Evolutionary conservation across 306 rosid genomes (phyloP).

Genomic region (Casuarina glauca): DNA sequence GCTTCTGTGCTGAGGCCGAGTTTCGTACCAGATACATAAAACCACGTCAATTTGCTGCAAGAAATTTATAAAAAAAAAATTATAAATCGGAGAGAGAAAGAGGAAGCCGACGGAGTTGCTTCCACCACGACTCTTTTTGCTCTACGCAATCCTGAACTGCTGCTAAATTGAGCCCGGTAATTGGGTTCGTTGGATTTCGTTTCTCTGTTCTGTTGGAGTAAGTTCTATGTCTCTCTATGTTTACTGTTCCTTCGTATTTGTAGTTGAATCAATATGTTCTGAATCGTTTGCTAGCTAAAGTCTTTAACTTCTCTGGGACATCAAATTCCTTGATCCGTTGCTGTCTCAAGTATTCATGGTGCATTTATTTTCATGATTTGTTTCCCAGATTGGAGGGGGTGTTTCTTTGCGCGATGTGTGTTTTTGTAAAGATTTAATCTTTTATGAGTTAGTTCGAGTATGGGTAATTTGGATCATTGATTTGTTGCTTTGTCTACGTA

Average conservation of each 20-base stretch:
- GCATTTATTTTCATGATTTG: constrained; percentile 31
- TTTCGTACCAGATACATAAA: not conserved
- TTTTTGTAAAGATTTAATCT: not conserved
- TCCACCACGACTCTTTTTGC: constrained; percentile 40
- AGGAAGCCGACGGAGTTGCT: not conserved
- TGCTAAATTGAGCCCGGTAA: not conserved
- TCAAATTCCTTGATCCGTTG: constrained; percentile 1
- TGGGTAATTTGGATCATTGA: constrained; percentile 25
- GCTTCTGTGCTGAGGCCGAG: not conserved
- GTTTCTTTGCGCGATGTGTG: not conserved
- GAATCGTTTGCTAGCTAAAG: constrained; percentile 14
- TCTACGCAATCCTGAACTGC: constrained; percentile 43
- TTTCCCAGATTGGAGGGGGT: constrained; percentile 23
- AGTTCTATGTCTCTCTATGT: not conserved
- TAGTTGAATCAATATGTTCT: not conserved
- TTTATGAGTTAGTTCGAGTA: constrained; percentile 34
- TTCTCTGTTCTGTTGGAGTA: not conserved
- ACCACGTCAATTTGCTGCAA: not conserved
- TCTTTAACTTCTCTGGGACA: constrained; percentile 12
- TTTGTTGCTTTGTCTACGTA: constrained; percentile 10
- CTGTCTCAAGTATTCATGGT: not conserved
- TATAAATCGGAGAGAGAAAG: not conserved
- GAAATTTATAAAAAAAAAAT: not conserved
- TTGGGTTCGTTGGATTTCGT: constrained; percentile 4
- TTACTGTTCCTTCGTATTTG: not conserved